Evolutionary conservation across 176 grass and related monocot genomes (phyloP).

Genomic region (Miscanthus lutarioriparius): DNA sequence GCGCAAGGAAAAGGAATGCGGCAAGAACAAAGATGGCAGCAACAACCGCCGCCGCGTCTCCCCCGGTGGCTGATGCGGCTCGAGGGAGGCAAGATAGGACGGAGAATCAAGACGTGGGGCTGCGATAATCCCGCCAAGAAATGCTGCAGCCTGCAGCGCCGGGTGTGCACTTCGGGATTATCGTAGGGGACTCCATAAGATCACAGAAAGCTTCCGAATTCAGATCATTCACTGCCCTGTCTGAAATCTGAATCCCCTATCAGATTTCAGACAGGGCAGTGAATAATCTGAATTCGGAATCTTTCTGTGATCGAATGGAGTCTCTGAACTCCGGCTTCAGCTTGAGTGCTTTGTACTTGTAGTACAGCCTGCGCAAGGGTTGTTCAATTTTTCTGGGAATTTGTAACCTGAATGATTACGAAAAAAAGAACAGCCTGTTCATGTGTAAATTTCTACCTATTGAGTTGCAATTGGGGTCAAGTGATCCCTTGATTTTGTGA

Average conservation of each 20-base stretch:
- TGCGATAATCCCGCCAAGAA: background rate
- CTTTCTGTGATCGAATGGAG: background rate
- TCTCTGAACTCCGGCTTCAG: background rate
- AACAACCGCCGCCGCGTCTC: constrained; percentile 16
- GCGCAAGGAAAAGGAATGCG: constrained; percentile 28
- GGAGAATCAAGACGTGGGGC: constrained; percentile 10
- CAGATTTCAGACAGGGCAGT: background rate
- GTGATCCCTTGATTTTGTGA: background rate
- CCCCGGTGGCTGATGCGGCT: constrained; percentile 33
- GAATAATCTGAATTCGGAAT: background rate
- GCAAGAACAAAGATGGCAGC: constrained; percentile 3
- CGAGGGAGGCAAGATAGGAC: background rate
- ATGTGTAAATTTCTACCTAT: background rate
- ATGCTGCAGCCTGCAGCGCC: background rate
- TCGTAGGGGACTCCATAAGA: too few relatives aligned
- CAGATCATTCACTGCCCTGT: too few relatives aligned
- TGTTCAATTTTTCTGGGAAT: background rate
- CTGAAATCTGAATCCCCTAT: too few relatives aligned
- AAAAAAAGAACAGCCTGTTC: background rate
- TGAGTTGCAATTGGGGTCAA: background rate
- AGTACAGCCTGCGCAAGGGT: background rate
- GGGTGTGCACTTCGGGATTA: background rate
- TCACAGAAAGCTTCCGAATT: too few relatives aligned
- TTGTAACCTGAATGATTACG: background rate
- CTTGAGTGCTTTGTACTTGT: background rate